Percentiles rank a stretch among this genome's conserved stretches.
Conservation (phyloP, 2,329 filamentous ascomycete genomes). For the Apiospora pterosperma region DNA sequence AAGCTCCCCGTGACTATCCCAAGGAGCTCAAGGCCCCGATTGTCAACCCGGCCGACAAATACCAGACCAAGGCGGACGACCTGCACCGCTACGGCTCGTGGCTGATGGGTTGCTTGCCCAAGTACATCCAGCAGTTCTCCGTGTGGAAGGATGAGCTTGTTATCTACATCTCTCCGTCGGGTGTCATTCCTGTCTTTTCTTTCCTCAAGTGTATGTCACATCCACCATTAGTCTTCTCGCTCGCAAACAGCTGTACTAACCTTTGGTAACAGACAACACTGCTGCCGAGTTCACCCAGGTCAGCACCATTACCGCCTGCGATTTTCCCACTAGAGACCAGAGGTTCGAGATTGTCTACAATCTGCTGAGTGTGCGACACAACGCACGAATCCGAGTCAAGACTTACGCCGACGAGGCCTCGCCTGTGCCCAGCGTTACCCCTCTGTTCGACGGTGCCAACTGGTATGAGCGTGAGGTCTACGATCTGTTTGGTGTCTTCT, state of each 20-base stretch:
- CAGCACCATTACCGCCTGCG: constrained; percentile 87
- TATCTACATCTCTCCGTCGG: constrained; percentile 85
- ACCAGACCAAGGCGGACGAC: constrained; percentile 78
- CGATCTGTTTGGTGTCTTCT: constrained; percentile 97
- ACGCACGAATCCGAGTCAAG: constrained; percentile 95
- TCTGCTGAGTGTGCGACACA: constrained; percentile 90
- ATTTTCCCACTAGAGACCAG: constrained; percentile 92
- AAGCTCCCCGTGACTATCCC: constrained; percentile 53
- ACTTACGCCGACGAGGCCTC: constrained; percentile 97
- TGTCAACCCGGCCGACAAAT: constrained; percentile 92
- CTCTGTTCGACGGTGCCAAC: constrained; percentile 90
- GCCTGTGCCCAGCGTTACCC: constrained; percentile 83
- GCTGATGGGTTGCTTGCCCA: constrained; percentile 93
- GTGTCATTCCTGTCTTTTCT: constrained; percentile 84
- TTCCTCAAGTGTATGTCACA: constrained; percentile 73
- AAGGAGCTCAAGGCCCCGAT: constrained; percentile 72
- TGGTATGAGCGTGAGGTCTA: constrained; percentile 99
- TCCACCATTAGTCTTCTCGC: constrained; percentile 10
- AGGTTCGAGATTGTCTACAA: constrained; percentile 99
- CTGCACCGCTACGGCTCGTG: constrained; percentile 95
- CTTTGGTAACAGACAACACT: constrained; percentile 68
- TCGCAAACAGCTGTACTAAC: background rate
- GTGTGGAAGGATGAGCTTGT: constrained; percentile 99
- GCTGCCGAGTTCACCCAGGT: constrained; percentile 95
- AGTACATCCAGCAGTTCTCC: constrained; percentile 98